Conservation (phyloP, 345 rosid species). For the Lumnitzera racemosa region DNA sequence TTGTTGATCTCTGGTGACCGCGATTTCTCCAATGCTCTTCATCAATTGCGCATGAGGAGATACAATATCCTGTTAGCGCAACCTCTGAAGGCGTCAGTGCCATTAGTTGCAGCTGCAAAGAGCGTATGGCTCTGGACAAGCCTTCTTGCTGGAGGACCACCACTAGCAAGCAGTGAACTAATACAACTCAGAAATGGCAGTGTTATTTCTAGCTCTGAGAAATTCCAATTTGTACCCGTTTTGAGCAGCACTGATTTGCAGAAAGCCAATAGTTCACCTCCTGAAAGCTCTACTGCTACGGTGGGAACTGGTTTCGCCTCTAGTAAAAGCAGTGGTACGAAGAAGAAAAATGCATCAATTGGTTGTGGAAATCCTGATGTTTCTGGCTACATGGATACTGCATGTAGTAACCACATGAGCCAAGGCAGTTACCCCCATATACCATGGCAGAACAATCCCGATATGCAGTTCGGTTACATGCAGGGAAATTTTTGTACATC, state of each 20-base stretch:
- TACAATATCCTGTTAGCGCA: conserved; percentile 39
- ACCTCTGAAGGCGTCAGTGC: conserved; percentile 32
- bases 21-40: conserved; percentile 46
- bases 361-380: too few relatives aligned
- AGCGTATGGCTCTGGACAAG: conserved; percentile 45
- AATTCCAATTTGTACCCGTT: conserved; percentile 8
- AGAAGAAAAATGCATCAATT: too few relatives aligned
- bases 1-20: conserved; percentile 40
- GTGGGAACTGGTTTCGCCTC: too few relatives aligned
- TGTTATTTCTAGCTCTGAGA: conserved; percentile 11
- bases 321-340: too few relatives aligned
- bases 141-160: conserved; percentile 33
- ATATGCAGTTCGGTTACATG: too few relatives aligned
- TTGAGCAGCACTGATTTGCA: conserved; percentile 1
- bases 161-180: conserved; percentile 14
- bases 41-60: conserved; percentile 39
- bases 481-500: too few relatives aligned
- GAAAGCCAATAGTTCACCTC: too few relatives aligned
- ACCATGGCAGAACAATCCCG: too few relatives aligned
- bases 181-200: conserved; percentile 7
- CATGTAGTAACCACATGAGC: too few relatives aligned
- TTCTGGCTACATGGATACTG: too few relatives aligned
- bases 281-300: too few relatives aligned
- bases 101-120: conserved; percentile 36
- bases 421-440: too few relatives aligned